Percentiles rank a stretch among this genome's conserved stretches.
Evolutionary conservation across 2,329 filamentous ascomycete genomes (phyloP).

Genomic region (Neonectria magnoliae): DNA sequence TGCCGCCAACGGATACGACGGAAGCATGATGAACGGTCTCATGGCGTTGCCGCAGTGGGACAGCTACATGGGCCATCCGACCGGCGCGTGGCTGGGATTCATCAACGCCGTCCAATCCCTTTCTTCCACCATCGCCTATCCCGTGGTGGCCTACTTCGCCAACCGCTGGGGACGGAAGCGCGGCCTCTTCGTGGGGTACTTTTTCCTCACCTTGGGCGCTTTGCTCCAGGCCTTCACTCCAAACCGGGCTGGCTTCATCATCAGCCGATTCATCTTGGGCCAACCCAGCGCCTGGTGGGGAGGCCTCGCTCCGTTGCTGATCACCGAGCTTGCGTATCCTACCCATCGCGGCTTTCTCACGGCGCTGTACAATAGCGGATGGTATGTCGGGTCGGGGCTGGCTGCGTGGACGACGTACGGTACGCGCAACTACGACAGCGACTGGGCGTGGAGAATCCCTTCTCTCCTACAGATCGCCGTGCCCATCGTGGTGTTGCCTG

Average conservation of each 20-base stretch:
- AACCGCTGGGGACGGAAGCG: conserved; percentile 27
- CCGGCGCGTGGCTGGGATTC: conserved; percentile 28
- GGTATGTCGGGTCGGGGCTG: conserved; percentile 26
- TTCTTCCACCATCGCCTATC: conserved; percentile 19
- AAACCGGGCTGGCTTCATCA: conserved; percentile 18
- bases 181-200: conserved; percentile 21
- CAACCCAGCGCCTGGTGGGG: conserved; percentile 16
- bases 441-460: conserved; percentile 59
- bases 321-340: conserved; percentile 27
- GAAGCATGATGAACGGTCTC: conserved; percentile 11
- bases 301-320: conserved; percentile 20
- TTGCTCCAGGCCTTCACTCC: conserved; percentile 18
- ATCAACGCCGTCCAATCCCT: conserved; percentile 30
- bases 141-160: conserved; percentile 25
- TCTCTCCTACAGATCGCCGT: conserved; percentile 56
- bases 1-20: conserved; percentile 25
- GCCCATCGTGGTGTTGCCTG: conserved; percentile 18
- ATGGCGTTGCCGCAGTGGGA: conserved; percentile 25
- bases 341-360: conserved; percentile 25
- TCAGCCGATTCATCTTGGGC: conserved; percentile 20
- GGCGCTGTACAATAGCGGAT: conserved; percentile 21
- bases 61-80: conserved; percentile 27
- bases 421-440: conserved; percentile 17
- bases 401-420: conserved; percentile 28
- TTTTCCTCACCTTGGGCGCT: conserved; percentile 15